Evolutionary conservation across 495 filamentous ascomycete genomes (phyloP).

Genomic region (Penicillium coprophilum): DNA sequence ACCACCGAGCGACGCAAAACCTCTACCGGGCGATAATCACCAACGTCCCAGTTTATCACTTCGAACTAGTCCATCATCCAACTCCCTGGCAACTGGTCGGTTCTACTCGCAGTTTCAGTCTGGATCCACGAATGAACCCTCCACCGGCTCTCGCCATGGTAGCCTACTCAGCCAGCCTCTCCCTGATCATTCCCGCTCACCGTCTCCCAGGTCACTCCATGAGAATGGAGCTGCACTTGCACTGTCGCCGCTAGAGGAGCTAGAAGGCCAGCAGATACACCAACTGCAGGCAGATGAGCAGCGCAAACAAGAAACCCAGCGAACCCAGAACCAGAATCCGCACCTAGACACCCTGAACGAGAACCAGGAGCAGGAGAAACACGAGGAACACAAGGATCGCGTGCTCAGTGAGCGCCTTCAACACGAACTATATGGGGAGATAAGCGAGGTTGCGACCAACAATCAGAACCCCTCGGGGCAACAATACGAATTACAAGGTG

Average conservation of each 20-base stretch:
- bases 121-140: constrained; percentile 4
- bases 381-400: constrained; percentile 1
- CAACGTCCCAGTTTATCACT: constrained; percentile 19
- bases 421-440: background rate
- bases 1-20: constrained; percentile 1
- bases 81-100: constrained; percentile 13
- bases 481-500: background rate
- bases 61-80: constrained; percentile 10
- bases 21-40: background rate
- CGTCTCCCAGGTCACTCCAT: constrained; percentile 3
- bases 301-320: background rate
- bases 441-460: no score
- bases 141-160: constrained; percentile 9
- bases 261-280: background rate
- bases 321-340: background rate
- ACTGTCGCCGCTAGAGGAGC: constrained; percentile 3
- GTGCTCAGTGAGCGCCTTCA: background rate
- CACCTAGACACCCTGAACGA: background rate
- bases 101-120: constrained; percentile 26
- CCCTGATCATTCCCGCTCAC: constrained; percentile 13
- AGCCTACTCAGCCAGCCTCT: constrained; percentile 19
- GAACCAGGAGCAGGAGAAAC: constrained; percentile 5
- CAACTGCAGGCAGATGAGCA: background rate
- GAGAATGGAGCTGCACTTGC: background rate
- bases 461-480: background rate